Base-by-base conservation (phyloP, 306 rosid genomes). In the Prunus campanulata region DNA sequence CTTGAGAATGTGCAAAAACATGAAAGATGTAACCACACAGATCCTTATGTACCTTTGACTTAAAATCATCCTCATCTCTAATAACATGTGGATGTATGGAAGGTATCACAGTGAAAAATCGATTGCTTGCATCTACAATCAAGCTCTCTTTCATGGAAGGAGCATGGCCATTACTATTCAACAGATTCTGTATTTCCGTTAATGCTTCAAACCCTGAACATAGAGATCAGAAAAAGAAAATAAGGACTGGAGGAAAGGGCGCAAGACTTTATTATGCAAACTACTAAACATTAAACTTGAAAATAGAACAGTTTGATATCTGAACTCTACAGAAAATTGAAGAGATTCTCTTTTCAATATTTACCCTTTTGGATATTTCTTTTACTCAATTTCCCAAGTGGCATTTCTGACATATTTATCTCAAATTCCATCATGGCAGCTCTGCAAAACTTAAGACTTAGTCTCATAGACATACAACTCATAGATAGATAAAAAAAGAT, bases 371-470 rank as follows among this genome's bases (percentile, higher is more conserved):
- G 95, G 66, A 95, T 92, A 70, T 92, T 95, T 74, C 82, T 84
- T 85, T 87, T 92, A 93, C 97, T 95, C 81, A 95, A 88, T 81
- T 90, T 95, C 75, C 98, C 98, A 71, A 95, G 97, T 4, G 98
- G 98, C 98, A 95, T 95, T 83, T 95, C 97, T 2, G 97, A 81
- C 98, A 95, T 83, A 83, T 95, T 95, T 76, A 95, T 95, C 87
- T 95, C 97, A 79, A 92, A 95, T 78, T 95, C 98, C 97, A 95
- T 85, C 98, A 95, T 92, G 71, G 97, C 98, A 79, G 97, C 90
- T 85, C 98, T 95, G 91, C 82, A 82, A 84, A 78, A 81, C 57
- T 69, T 72, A 77, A 71, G 54, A 74, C n/a, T 88, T 74, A 90
- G 90, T 76, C 60, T 77, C 79, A 35, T 52, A 72, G 66, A 22